Percentiles rank a stretch among this genome's conserved stretches.
These are phyloP conservation scores for Fomitopsis pulvina DNA, from an alignment of 768 basidiomycete species.

Conservation along the genomic window DNA sequence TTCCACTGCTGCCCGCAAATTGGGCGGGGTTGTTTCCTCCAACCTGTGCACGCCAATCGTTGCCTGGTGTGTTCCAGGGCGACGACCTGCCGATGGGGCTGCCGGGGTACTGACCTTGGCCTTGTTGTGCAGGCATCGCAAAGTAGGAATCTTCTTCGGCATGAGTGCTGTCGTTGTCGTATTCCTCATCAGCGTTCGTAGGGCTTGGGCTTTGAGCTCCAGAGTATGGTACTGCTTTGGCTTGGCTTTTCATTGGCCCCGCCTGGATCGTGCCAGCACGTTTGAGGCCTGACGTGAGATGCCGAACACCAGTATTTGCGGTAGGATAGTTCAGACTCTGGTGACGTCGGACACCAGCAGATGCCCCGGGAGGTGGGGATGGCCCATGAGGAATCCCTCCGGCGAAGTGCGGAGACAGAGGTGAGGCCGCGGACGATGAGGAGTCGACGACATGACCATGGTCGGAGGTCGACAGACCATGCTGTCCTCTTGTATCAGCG, in stretches of 20 bases:
- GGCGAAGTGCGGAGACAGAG: conserved; percentile 58
- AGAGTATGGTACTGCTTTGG: conserved; percentile 18
- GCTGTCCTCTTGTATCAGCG: too few relatives aligned
- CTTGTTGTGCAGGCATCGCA: conserved; percentile 33
- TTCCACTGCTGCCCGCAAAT: conserved; percentile 18
- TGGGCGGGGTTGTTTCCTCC: conserved; percentile 18
- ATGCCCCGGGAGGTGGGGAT: conserved; percentile 56
- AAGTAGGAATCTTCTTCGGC: conserved; percentile 52
- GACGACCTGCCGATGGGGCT: conserved; percentile 58
- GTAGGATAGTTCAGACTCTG: conserved; percentile 73
- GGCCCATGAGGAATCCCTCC: conserved; percentile 40
- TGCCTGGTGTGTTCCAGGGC: conserved; percentile 53
- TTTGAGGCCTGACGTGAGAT: conserved; percentile 51
- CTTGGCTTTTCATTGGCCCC: conserved; percentile 30
- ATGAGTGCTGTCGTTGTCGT: conserved; percentile 45
- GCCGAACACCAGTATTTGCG: conserved; percentile 40
- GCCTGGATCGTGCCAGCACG: conserved; percentile 74
- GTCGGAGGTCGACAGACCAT: conserved; percentile 25
- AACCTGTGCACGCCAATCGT: conserved; percentile 52
- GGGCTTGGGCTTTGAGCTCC: conserved; percentile 36
- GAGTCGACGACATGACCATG: conserved; percentile 41
- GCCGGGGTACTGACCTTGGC: conserved; percentile 36
- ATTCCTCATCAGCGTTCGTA: conserved; percentile 52
- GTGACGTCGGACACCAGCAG: conserved; percentile 65
- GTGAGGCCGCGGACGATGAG: conserved; percentile 42